Percentiles rank a stretch among this genome's conserved stretches.
These are phyloP conservation scores for Hyaloperonospora brassicae DNA, from an alignment of 352 stramenopile genomes.

Conservation along the genomic window DNA sequence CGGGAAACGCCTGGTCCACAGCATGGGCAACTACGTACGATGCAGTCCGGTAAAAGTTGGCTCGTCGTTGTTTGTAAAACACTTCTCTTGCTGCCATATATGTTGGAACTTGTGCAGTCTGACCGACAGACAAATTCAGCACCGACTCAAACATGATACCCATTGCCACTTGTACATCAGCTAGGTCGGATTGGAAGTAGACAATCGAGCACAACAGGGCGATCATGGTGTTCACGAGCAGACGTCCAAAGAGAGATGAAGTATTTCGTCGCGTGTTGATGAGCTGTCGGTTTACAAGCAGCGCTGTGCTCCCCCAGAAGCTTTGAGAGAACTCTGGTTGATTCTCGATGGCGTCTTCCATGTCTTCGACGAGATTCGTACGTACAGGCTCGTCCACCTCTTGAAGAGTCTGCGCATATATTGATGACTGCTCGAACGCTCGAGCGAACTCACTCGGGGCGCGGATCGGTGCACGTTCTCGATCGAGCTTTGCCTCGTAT, in stretches of 20 bases:
- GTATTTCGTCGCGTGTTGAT: conserved; percentile 53
- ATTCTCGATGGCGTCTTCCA: conserved; percentile 31
- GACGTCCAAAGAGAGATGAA: conserved; percentile 30
- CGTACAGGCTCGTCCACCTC: too few species aligned
- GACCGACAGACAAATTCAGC: conserved; percentile 23
- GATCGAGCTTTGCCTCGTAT: conserved; percentile 31
- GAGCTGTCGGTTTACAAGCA: conserved; percentile 47
- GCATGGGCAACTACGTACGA: conserved; percentile 70
- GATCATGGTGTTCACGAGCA: conserved; percentile 72
- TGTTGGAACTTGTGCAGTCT: conserved; percentile 37
- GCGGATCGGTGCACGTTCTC: too few species aligned
- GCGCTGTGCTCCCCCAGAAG: conserved; percentile 36
- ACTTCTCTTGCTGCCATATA: conserved; percentile 67
- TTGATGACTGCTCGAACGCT: too few species aligned
- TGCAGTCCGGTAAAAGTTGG: conserved; percentile 85
- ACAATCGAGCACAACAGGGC: conserved; percentile 66
- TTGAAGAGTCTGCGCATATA: too few species aligned
- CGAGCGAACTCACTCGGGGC: too few species aligned
- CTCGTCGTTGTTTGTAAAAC: conserved; percentile 85
- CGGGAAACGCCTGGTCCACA: conserved; percentile 50
- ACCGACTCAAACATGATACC: conserved; percentile 64
- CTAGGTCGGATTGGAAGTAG: conserved; percentile 28
- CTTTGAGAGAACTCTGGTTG: conserved; percentile 44
- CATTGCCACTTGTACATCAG: conserved; percentile 9
- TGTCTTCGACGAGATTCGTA: too few species aligned